A percentile compares a stretch with the other conserved stretches of the same genome.
phyloP scores from a whole-genome alignment of 108 stramenopile species.

The Skeletonema menzelii region DNA sequence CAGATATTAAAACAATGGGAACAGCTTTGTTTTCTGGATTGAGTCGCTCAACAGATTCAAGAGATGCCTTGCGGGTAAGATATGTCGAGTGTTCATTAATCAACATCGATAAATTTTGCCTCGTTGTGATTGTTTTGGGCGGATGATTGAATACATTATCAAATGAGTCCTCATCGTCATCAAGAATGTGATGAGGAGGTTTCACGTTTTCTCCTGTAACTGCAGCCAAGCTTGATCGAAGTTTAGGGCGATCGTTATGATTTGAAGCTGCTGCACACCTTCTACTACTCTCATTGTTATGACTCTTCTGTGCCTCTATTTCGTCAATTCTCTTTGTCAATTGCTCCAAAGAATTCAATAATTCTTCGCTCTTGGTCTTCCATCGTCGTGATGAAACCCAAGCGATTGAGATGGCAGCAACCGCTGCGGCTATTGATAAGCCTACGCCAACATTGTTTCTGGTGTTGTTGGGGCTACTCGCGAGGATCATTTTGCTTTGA shows the following conservation, averaged over 20 bases:
- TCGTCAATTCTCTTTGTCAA: neutral
- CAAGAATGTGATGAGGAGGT: neutral
- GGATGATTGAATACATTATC: neutral
- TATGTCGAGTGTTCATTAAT: neutral
- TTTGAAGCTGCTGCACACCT: neutral
- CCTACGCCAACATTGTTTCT: neutral
- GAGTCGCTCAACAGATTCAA: neutral
- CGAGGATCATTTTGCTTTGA: neutral
- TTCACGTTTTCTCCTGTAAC: neutral
- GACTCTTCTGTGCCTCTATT: neutral
- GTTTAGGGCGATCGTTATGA: neutral
- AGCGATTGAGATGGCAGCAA: neutral
- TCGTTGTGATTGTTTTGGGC: neutral
- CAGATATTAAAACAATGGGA: slow-evolving; percentile 44
- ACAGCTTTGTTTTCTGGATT: slow-evolving; percentile 8
- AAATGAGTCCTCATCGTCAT: neutral
- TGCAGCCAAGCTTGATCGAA: neutral
- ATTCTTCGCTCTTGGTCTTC: neutral
- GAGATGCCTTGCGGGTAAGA: neutral
- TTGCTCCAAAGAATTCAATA: neutral
- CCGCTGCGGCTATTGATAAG: neutral
- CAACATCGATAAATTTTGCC: neutral
- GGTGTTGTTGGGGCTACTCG: neutral
- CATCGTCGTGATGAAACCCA: neutral
- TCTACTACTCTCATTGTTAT: neutral